Conservation (phyloP, 495 filamentous ascomycete genomes). For the Rusavskia elegans region DNA sequence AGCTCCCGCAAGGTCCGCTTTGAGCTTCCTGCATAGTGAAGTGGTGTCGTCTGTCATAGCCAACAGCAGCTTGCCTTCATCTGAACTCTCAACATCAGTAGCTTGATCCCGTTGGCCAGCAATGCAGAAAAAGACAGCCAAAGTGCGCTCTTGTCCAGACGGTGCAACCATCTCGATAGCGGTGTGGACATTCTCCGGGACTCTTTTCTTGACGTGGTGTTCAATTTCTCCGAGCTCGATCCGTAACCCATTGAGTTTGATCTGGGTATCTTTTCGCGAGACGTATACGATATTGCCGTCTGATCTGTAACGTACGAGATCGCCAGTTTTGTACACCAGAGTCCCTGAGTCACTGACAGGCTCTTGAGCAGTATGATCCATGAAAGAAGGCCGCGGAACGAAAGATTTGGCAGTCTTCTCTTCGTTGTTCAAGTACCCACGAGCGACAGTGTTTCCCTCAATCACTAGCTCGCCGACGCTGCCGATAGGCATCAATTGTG, state of each 20-base stretch:
- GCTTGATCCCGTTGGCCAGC: too few species aligned
- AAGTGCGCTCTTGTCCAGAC: constrained; percentile 20
- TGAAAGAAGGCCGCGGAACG: constrained; percentile 28
- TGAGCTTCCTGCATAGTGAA: constrained; percentile 4
- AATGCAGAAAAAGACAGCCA: constrained; percentile 22
- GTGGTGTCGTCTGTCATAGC: constrained; percentile 2
- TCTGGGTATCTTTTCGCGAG: constrained; percentile 37
- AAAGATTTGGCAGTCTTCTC: constrained; percentile 29
- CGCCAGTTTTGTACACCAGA: constrained; percentile 44
- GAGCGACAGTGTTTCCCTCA: constrained; percentile 33
- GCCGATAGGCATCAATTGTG: constrained; percentile 34
- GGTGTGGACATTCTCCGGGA: constrained; percentile 19
- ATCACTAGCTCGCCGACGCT: constrained; percentile 38
- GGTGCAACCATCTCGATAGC: constrained; percentile 31
- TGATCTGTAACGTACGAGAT: constrained; percentile 33
- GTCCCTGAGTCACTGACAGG: not conserved
- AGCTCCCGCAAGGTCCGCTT: constrained; percentile 5
- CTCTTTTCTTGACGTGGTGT: constrained; percentile 14
- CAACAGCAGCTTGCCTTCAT: not conserved
- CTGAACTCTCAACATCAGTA: not conserved
- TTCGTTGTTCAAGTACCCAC: constrained; percentile 32
- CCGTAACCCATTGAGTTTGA: constrained; percentile 29
- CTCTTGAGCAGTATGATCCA: constrained; percentile 13
- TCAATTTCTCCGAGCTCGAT: constrained; percentile 29
- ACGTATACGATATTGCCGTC: constrained; percentile 34